Evolutionary conservation across 1,284 basidiomycete species (phyloP), one percentile per base, ranked within the genome.

Genomic region (Porodaedalea pini): DNA sequence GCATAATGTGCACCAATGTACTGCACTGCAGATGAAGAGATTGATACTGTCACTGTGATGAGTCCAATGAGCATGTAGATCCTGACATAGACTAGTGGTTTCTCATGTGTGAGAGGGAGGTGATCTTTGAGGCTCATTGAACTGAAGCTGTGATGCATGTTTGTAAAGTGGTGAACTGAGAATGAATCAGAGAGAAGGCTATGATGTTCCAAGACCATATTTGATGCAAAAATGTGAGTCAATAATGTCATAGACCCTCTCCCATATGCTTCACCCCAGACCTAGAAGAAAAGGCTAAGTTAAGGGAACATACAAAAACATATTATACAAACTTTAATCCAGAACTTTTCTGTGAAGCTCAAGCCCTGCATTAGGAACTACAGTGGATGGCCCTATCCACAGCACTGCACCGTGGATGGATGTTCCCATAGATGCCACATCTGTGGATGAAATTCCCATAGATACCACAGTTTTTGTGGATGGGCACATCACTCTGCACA

Each of bases 11-110:
- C 83, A 19, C 82, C 85, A 0, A 80, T 82, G 63, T 81, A 85
- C 68, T 86, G 81, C 1, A 77, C 78, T 19, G 76, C 70, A 3
- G 75, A 71, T 5, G 76, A 76, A 3, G 73, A 51, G 10, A 82
- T 71, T 51, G 70, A 77, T 37, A 79, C 72, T 0, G 81, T 39
- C 0, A 75, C 80, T 47, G 73, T 75, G 0, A 68, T 69, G 15
- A 85, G 54, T 0, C 81, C 77, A 57, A 87, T 82, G 4, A 71
- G 73, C 2, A 82, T 79, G 63, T 84, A 87, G 21, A 87, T 72
- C 3, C 78, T 78, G 43, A 87, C 75, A 62, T 85, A 87, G 69
- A 86, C 86, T 57, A 85, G 70, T 0, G 84, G 84, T 61, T 82
- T 78, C 27, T 79, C 73, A 17, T 73, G 66, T 0, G 83, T 83